Evolutionary conservation across 208 protist genomes (phyloP).

Genomic region (Trypanosoma avium): DNA sequence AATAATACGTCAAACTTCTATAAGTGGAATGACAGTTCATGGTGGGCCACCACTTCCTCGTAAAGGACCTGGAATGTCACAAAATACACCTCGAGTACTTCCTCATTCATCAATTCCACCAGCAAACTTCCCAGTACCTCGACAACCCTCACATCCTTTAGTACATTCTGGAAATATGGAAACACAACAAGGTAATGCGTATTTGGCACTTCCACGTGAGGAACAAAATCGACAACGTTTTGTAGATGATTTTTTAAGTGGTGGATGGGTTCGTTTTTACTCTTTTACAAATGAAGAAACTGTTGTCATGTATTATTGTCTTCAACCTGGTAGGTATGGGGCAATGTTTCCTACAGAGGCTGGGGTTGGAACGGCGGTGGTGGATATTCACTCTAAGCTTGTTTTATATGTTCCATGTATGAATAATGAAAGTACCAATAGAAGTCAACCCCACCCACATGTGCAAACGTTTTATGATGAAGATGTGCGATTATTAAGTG

Average conservation of each 20-base stretch:
- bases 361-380: slow-evolving; percentile 75
- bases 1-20: slow-evolving; percentile 40
- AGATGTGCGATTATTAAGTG: slow-evolving; percentile 66
- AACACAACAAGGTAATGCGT: slow-evolving; percentile 46
- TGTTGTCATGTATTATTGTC: slow-evolving; percentile 85
- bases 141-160: slow-evolving; percentile 18
- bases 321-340: slow-evolving; percentile 85
- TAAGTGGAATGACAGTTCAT: slow-evolving; percentile 45
- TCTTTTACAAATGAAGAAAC: slow-evolving; percentile 77
- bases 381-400: slow-evolving; percentile 81
- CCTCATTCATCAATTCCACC: background rate
- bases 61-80: slow-evolving; percentile 48
- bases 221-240: slow-evolving; percentile 78
- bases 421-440: slow-evolving; percentile 81
- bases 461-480: slow-evolving; percentile 89
- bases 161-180: slow-evolving; percentile 19
- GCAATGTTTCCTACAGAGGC: slow-evolving; percentile 83
- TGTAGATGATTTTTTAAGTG: slow-evolving; percentile 79
- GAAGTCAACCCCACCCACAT: slow-evolving; percentile 84
- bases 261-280: slow-evolving; percentile 87
- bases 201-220: slow-evolving; percentile 71
- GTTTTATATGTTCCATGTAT: slow-evolving; percentile 86
- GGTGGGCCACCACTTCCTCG: slow-evolving; percentile 72
- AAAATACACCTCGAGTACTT: too few species aligned
- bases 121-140: slow-evolving; percentile 6